These are phyloP conservation scores for Streptanthus diversifolius DNA, from an alignment of 345 rosid genomes.

Conservation along the genomic window DNA sequence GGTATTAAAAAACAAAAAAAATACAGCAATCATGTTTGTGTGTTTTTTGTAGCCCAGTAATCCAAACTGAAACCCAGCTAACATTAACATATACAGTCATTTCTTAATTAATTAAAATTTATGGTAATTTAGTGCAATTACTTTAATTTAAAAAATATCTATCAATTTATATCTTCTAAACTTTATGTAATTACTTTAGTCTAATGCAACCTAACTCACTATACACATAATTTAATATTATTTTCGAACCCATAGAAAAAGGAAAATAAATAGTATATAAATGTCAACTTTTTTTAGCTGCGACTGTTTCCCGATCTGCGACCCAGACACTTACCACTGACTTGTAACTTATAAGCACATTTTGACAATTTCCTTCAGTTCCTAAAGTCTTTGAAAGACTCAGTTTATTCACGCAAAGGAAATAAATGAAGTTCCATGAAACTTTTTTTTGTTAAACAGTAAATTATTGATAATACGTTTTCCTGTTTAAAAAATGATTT, in stretches of 20 bases:
- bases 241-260: not conserved
- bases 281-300: not conserved
- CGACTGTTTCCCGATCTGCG: constrained; percentile 1
- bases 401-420: too few relatives aligned
- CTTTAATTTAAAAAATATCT: not conserved
- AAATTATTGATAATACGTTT: too few relatives aligned
- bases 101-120: too few relatives aligned
- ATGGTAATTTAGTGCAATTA: not conserved
- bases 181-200: not conserved
- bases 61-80: not conserved
- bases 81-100: too few relatives aligned
- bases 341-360: not conserved
- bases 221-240: not conserved
- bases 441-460: too few relatives aligned
- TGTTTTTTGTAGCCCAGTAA: not conserved
- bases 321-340: not conserved
- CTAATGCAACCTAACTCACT: not conserved
- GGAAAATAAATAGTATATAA: not conserved
- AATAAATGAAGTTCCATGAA: too few relatives aligned
- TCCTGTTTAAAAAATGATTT: too few relatives aligned
- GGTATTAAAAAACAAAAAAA: not conserved
- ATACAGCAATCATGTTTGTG: not conserved
- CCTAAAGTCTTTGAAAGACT: too few relatives aligned
- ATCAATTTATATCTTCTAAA: not conserved
- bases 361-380: not conserved